Evolutionary conservation across 176 grass and related monocot genomes (phyloP), one percentile per base, ranked within the genome.

Genomic region (Zea luxurians): DNA sequence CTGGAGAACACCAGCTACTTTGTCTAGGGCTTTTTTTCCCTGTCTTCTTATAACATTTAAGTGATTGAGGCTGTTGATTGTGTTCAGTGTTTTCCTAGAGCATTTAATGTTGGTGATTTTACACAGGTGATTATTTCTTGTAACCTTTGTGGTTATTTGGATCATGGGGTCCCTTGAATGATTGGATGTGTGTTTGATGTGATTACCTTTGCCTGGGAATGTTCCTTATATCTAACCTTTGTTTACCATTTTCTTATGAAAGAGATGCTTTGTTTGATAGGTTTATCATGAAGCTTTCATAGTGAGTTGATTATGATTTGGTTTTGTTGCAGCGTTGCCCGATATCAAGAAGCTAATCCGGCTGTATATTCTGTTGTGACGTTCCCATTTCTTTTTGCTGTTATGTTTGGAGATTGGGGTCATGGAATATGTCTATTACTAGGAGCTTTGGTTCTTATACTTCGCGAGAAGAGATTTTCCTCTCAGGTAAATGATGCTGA

Each of bases 401-500:
- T 99, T 52, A 99, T 99, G 96, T 99, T 99, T 88, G 96, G 96
- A 87, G 96, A 99, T 85, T 99, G 96, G 96, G 96, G 96, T 41
- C 96, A 99, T 93, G 96, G 96, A 70, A 93, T 99, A 85, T 99
- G 96, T 80, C 76, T 99, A 49, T 85, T 99, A 75, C 60, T 99
- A 49, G 96, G 92, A 85, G 87, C 96, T 83, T 87, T 95, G 83
- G 34, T 99, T 77, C 90, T 99, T 71, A 99, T 99, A 84, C 70
- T 92, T 81, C 85, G 86, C 50, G 96, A 99, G 83, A 99, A 99
- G 76, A 99, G 91, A 85, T 90, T 99, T 75, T 87, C 85, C 49
- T 99, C 92, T 71, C 90, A 99, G 92, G 96, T 99, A 78, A 59
- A 55, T 44, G 76, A 59, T 40, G 13, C 27, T 67, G 47, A 81